Percentiles rank a stretch among this genome's conserved stretches.
Conservation (phyloP, 352 stramenopile genomes). For the Globisporangium viniferum region DNA sequence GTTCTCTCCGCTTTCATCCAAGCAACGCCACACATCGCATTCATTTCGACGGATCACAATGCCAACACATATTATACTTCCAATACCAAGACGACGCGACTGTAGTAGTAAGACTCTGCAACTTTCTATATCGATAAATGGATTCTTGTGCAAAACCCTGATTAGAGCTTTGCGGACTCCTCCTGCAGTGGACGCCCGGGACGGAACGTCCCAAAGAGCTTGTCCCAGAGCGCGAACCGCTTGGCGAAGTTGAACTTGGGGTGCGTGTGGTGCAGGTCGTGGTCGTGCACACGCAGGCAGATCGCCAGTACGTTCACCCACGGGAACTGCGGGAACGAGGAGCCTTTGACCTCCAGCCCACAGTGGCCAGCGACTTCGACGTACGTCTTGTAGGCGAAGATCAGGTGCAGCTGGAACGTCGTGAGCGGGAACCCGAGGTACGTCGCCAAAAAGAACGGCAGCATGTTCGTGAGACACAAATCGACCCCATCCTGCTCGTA, state of each 20-base stretch:
- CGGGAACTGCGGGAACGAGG: slow-evolving; percentile 84
- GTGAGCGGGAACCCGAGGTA: slow-evolving; percentile 45
- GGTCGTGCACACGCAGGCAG: slow-evolving; percentile 73
- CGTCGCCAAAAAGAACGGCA: slow-evolving; percentile 62
- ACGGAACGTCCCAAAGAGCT: slow-evolving; percentile 77
- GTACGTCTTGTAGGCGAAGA: slow-evolving; percentile 89
- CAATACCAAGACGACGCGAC: background rate
- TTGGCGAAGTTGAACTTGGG: slow-evolving; percentile 87
- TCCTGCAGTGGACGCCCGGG: slow-evolving; percentile 14
- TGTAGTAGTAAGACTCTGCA: background rate
- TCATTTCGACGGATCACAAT: background rate
- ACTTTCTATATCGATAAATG: background rate
- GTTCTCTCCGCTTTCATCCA: too few species aligned
- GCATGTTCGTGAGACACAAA: slow-evolving; percentile 69
- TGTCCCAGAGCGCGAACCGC: slow-evolving; percentile 86
- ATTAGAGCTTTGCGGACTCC: background rate
- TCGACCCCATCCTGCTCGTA: slow-evolving; percentile 84
- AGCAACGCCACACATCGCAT: background rate
- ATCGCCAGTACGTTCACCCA: slow-evolving; percentile 53
- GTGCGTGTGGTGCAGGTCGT: slow-evolving; percentile 86
- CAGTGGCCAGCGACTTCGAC: slow-evolving; percentile 85
- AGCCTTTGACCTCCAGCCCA: slow-evolving; percentile 79
- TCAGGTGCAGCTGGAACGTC: slow-evolving; percentile 56
- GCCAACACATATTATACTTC: background rate
- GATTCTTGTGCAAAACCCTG: background rate